Evolutionary conservation across 192 early-diverging fungal species (phyloP).

Genomic region (Lunasporangiospora selenospora): DNA sequence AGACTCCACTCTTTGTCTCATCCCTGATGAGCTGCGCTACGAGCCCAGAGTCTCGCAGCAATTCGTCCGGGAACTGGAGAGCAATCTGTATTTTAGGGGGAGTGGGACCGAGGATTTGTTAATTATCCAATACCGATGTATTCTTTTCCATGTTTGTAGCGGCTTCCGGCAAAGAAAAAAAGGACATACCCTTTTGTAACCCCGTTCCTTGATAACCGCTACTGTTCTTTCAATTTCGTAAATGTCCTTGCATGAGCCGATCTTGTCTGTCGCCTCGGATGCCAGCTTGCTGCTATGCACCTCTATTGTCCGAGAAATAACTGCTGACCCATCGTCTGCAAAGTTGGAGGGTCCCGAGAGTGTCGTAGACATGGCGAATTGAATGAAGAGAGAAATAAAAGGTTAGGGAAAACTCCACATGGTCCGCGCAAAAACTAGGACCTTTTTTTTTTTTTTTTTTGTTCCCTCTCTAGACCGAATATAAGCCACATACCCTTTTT

Average conservation of each 20-base stretch:
- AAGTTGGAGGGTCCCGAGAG: constrained; percentile 65
- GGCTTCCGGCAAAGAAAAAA: no score
- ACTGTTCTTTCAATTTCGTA: constrained; percentile 77
- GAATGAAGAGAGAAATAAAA: neutral
- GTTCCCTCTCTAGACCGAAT: no score
- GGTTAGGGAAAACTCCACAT: neutral
- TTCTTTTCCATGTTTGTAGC: no score
- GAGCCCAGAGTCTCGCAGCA: constrained; percentile 72
- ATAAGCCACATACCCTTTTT: no score
- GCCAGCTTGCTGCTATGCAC: constrained; percentile 23
- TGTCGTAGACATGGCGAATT: constrained; percentile 24
- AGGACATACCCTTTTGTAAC: constrained; percentile 56
- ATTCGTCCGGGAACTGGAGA: constrained; percentile 95
- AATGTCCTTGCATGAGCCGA: constrained; percentile 35
- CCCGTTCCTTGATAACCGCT: constrained; percentile 49
- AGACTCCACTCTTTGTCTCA: constrained; percentile 60
- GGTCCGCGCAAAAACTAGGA: neutral
- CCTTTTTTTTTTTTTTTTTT: neutral
- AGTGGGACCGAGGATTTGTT: no score
- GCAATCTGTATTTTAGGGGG: constrained; percentile 71
- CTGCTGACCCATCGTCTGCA: constrained; percentile 71
- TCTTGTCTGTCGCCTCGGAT: constrained; percentile 44
- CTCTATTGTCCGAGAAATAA: constrained; percentile 64
- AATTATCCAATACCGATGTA: neutral
- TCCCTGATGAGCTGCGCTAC: constrained; percentile 64